Percentiles rank a stretch among this genome's conserved stretches.
Evolutionary conservation across 805 yeast genomes (phyloP).

Genomic region (Lipomyces japonicus): DNA sequence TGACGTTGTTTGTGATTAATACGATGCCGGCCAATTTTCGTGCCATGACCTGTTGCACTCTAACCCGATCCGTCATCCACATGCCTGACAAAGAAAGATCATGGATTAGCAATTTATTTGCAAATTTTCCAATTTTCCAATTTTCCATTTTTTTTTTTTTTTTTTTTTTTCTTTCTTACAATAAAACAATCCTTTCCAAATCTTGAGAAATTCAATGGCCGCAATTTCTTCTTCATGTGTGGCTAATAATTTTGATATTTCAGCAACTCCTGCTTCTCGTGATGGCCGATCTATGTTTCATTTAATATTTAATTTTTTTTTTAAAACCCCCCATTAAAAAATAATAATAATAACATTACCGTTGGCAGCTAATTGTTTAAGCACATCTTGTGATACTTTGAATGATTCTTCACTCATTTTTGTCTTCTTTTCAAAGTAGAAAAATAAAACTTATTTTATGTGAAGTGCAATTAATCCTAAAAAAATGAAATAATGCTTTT

Average conservation of each 20-base stretch:
- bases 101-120: not conserved
- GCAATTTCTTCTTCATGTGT: slow-evolving; percentile 9
- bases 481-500: too few relatives aligned
- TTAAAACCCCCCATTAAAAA: not conserved
- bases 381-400: slow-evolving; percentile 38
- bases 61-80: slow-evolving; percentile 96
- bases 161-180: slow-evolving; percentile 10
- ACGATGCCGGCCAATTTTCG: slow-evolving; percentile 58
- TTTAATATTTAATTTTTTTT: not conserved
- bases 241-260: not conserved
- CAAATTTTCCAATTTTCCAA: not conserved
- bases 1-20: slow-evolving; percentile 37
- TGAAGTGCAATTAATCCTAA: too few relatives aligned
- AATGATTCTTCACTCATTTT: not conserved
- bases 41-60: slow-evolving; percentile 85
- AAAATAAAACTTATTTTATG: too few relatives aligned
- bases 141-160: not conserved
- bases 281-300: slow-evolving; percentile 22
- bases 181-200: slow-evolving; percentile 95
- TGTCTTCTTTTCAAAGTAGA: too few relatives aligned
- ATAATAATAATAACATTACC: slow-evolving; percentile 37
- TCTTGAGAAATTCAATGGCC: slow-evolving; percentile 60
- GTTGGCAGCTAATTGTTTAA: slow-evolving; percentile 80
- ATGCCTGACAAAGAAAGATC: slow-evolving; percentile 46
- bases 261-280: slow-evolving; percentile 21